Evolutionary conservation across 75 land plant species (phyloP).

Genomic region (Larix kaempferi): DNA sequence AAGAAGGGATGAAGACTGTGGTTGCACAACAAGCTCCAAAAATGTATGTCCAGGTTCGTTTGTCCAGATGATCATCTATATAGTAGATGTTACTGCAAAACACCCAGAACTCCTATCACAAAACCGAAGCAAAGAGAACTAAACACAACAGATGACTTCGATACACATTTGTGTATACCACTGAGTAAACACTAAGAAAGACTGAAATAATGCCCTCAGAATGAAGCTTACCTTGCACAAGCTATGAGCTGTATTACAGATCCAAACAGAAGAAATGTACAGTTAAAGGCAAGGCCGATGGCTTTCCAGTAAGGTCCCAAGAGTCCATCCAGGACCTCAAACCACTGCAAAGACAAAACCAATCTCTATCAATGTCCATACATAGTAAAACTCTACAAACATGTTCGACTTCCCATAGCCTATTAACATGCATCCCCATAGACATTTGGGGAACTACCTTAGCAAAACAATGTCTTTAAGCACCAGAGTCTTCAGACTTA

Average conservation of each 20-base stretch:
- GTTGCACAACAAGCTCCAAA: slow-evolving; percentile 48
- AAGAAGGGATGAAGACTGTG: slow-evolving; percentile 48
- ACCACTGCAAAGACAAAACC: slow-evolving; percentile 65
- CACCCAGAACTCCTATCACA: no score
- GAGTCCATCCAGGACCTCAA: slow-evolving; percentile 93
- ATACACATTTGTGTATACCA: no score
- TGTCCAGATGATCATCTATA: slow-evolving; percentile 37
- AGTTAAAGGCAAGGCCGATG: slow-evolving; percentile 82
- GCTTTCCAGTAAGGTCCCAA: slow-evolving; percentile 95
- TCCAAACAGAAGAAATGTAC: slow-evolving; percentile 94
- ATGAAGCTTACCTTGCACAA: slow-evolving; percentile 72
- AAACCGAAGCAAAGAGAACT: no score
- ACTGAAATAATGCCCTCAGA: background rate
- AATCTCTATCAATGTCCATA: background rate
- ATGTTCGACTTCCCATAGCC: background rate
- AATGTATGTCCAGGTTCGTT: slow-evolving; percentile 57
- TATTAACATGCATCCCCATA: background rate
- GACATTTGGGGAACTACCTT: no score
- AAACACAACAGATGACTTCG: no score
- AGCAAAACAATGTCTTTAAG: no score
- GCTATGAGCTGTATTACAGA: slow-evolving; percentile 97
- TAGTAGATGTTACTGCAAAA: slow-evolving; percentile 45
- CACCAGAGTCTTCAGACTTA: background rate
- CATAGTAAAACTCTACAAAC: background rate
- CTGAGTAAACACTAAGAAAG: no score